Base-by-base conservation (phyloP, 148 eudicot genomes). In the Rhododendron kiyosumense region DNA sequence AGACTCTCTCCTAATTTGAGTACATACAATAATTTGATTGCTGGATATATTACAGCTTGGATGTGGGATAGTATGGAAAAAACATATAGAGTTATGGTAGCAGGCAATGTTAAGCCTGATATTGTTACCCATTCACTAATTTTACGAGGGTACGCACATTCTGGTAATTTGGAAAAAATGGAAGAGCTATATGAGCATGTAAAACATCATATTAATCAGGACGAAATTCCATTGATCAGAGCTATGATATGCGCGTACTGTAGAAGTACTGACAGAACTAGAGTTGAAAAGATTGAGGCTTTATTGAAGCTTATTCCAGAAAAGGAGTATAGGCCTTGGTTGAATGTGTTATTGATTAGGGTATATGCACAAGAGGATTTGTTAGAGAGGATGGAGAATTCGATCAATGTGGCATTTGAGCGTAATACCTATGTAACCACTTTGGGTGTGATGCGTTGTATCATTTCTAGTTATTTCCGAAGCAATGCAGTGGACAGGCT, bases 21-120 rank as follows among this genome's bases (percentile, higher is more conserved):
- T 65, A 97, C 99, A 26, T 97, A 91, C 88, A 93, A 93, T 79
- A 86, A 83, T 88, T 86, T 97, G 87, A 92, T 97, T 84, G 90
- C 91, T 78, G 98, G 99, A 46, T 97, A 97, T 85, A 36, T 97
- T 36, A 94, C 93, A 7, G 95, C 98, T 82, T 97, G 98, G 98
- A 95, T 91, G 96, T 97, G 99, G 99, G 98, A 97, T 83, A 84
- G 87, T 32, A 93, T 97, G 99, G 99, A 94, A 87, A 88, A 87
- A 80, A 90, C 95, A 1, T 97, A 86, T 83, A 78, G 10, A 48
- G 67, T 54, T 28, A 93, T 97, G 94, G 90, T 91, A 71, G 90
- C 91, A 17, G 85, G 88, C 48, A 67, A 79, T 67, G 73, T 94
- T 22, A 82, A 88, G 85, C 95, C 98, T 22, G 86, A 93, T 91